Base-by-base conservation (phyloP, 2,329 filamentous ascomycete species). In the Incumbomyces delicatus region DNA sequence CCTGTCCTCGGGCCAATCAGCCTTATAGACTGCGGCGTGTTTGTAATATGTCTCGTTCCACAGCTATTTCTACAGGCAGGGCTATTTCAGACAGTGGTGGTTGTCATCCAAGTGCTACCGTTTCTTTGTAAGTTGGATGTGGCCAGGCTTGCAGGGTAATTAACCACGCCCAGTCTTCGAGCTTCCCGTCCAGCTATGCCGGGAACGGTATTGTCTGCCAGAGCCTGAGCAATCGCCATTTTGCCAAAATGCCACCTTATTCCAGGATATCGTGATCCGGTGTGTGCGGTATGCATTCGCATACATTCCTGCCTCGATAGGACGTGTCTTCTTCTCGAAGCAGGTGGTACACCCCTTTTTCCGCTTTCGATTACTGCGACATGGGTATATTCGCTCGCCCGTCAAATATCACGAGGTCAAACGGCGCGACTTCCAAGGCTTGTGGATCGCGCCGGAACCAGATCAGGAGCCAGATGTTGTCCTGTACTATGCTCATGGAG, bases 401-500 rank as follows among this genome's bases (percentile, higher is more conserved):
- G 71, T 85, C 6, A 70, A 74, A 51, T 87, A 83, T 79, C 69
- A 69, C 32, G 83, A 80, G 50, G 64, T 80, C 43, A 63, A 73
- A 20, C 64, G 73, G 52, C 61, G 67, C 43, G 66, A 65, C 38
- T 74, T 81, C 48, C 71, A 71, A 49, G 86, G 86, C 2, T 65
- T 90, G 3, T 90, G 84, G 80, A 77, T 88, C 41, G 75, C 76
- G 35, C 66, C 75, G 37, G 74, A 86, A 55, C 72, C 76, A 13
- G 68, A 72, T 33, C 14, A 33, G 16, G 66, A 71, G 41, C 82
- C 85, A 0, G 86, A 92, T 60, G 69, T 92, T 46, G 80, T 88
- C n/a, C 65, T 94, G 1, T 90, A 87, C 61, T 92, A 92, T 61
- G 77, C 78, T 34, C 87, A 94, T 61, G 87, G 83, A 16, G 87